A percentile compares a stretch with the other conserved stretches of the same genome.
Evolutionary conservation across 352 stramenopile species (phyloP).

Genomic region (Phytophthora citrophthora): DNA sequence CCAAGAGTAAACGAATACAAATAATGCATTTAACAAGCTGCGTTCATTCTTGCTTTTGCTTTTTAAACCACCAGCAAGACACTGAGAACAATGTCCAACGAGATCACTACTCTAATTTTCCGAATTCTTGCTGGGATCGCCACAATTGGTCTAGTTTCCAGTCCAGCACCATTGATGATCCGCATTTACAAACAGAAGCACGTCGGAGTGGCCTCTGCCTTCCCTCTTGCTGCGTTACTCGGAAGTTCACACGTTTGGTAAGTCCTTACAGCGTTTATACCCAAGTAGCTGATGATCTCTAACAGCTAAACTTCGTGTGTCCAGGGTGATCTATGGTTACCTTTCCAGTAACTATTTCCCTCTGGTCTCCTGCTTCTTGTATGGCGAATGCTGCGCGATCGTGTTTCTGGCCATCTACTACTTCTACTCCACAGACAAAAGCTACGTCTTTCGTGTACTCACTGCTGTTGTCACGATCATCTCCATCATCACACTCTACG

Average conservation of each 20-base stretch:
- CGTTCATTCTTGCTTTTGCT: constrained; percentile 11
- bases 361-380: constrained; percentile 40
- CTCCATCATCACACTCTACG: constrained; percentile 39
- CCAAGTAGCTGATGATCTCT: background rate
- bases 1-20: too few species aligned
- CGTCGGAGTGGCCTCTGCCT: constrained; percentile 37
- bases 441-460: constrained; percentile 27
- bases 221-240: constrained; percentile 44
- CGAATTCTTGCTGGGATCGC: constrained; percentile 17
- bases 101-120: constrained; percentile 12
- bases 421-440: constrained; percentile 37
- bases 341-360: constrained; percentile 46
- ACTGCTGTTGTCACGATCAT: constrained; percentile 13
- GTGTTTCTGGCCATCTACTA: constrained; percentile 57
- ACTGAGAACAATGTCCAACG: constrained; percentile 10
- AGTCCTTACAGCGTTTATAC: background rate
- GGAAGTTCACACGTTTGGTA: constrained; percentile 41
- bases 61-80: background rate
- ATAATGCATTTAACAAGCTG: too few species aligned
- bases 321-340: constrained; percentile 48
- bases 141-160: constrained; percentile 31
- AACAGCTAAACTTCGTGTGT: constrained; percentile 3
- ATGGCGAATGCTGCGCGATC: constrained; percentile 33
- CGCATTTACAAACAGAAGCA: constrained; percentile 43
- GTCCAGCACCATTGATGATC: constrained; percentile 33